Base-by-base conservation (phyloP, 306 rosid species). In the Casuarina glauca region DNA sequence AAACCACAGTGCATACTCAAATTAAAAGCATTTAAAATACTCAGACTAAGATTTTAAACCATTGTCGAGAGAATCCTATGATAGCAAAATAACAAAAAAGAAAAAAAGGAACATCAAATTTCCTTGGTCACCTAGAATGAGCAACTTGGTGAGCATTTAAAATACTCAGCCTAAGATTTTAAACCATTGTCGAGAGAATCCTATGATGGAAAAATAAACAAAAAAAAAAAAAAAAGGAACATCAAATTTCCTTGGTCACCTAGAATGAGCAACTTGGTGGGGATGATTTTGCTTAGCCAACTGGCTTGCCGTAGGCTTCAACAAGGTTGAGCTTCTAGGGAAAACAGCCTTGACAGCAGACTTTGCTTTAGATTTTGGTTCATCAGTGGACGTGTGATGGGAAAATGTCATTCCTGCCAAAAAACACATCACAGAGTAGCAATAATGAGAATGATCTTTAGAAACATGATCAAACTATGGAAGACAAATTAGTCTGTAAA, bases 251-350 rank as follows among this genome's bases (percentile, higher is more conserved):
- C 62, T 74, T 66, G 15, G 61, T 82, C 79, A 95, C 99, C 96
- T 91, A 68, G 88, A 88, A 74, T 84, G 82, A 82, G 83, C 79
- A 84, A 35, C 72, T 73, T 82, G 90, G 68, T 73, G 48, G 41
- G 82, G 75, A 10, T 78, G 77, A 68, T 88, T 89, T 81, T 89
- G 95, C 86, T 93, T 92, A n/a, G 98, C 98, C 70, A 95, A 84
- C 76, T 87, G 97, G 88, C 98, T 91, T 43, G 95, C 97, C 35
- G 98, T 92, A 72, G 98, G 95, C 82, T 92, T 95, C 97, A 95
- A 88, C 84, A 95, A 87, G 46, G 98, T 95, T 62, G 97, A 91
- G 82, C 87, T 83, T 88, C 87, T 86, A 55, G 81, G 73, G 41
- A 72, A 60, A 52, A 80, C 79, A 35, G 84, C 75, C 74, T 83